Conservation (phyloP, 1,284 basidiomycete genomes). For the Apiotrichum domesticum region DNA sequence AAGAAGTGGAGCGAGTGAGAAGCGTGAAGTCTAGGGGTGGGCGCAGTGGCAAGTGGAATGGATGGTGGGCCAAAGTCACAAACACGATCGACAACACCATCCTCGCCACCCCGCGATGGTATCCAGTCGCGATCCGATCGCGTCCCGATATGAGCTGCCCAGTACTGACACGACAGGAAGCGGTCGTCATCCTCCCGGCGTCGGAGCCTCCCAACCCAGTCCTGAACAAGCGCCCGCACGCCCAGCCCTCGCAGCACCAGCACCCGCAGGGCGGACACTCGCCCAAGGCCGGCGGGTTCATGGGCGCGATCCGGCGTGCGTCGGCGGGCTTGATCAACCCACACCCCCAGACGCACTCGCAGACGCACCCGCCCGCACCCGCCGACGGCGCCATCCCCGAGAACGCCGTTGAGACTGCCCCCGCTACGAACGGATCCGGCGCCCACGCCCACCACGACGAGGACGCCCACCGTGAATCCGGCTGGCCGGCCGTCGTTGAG, state of each 20-base stretch:
- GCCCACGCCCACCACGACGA: constrained; percentile 23
- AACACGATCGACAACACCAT: background rate
- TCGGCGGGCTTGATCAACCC: background rate
- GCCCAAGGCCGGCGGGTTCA: constrained; percentile 21
- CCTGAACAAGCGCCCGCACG: constrained; percentile 15
- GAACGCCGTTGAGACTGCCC: constrained; percentile 4
- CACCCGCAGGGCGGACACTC: constrained; percentile 1
- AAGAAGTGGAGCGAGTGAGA: background rate
- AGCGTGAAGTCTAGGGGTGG: too few species aligned
- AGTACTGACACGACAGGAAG: constrained; percentile 18
- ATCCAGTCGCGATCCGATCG: too few species aligned
- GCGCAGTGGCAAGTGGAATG: background rate
- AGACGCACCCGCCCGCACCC: background rate
- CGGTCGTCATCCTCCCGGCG: constrained; percentile 36
- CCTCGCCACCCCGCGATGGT: too few species aligned
- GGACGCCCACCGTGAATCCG: constrained; percentile 28
- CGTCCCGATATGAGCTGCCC: too few species aligned
- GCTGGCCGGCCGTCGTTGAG: constrained; percentile 36
- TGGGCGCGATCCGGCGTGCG: constrained; percentile 26
- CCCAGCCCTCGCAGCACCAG: constrained; percentile 17
- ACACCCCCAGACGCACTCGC: background rate
- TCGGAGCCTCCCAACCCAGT: constrained; percentile 36
- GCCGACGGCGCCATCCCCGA: constrained; percentile 3
- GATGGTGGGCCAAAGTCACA: background rate
- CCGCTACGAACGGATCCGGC: background rate